Evolutionary conservation across 208 protist genomes (phyloP).

Genomic region (Leishmania aethiopica): DNA sequence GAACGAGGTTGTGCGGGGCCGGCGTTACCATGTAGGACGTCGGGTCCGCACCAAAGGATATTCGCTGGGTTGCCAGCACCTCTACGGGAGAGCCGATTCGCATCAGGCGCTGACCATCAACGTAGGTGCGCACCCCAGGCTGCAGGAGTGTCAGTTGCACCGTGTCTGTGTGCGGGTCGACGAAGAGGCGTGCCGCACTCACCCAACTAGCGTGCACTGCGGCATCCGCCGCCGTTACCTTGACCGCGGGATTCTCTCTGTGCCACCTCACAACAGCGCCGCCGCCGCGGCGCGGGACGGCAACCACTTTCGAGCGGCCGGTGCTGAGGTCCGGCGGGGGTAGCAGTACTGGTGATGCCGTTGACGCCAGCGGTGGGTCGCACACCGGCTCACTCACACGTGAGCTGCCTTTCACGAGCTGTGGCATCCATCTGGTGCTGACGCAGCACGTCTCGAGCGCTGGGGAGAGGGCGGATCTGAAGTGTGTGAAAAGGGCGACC

Average conservation of each 20-base stretch:
- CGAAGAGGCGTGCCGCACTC: slow-evolving; percentile 14
- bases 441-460: background rate
- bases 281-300: background rate
- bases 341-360: background rate
- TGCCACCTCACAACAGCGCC: slow-evolving; percentile 15
- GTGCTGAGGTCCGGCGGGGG: background rate
- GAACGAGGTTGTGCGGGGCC: background rate
- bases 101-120: slow-evolving; percentile 23
- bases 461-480: background rate
- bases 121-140: slow-evolving; percentile 7
- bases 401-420: background rate
- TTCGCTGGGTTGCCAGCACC: slow-evolving; percentile 2
- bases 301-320: background rate
- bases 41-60: slow-evolving; percentile 7
- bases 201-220: slow-evolving; percentile 1
- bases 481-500: background rate
- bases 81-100: slow-evolving; percentile 17
- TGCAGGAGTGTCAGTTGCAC: slow-evolving; percentile 20
- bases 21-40: background rate
- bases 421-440: background rate
- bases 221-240: background rate
- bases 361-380: background rate
- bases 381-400: background rate
- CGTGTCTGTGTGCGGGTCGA: background rate
- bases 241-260: background rate